Evolutionary conservation across 1,139 yeast genomes (phyloP).

Genomic region (Suhomyces yuchorum): DNA sequence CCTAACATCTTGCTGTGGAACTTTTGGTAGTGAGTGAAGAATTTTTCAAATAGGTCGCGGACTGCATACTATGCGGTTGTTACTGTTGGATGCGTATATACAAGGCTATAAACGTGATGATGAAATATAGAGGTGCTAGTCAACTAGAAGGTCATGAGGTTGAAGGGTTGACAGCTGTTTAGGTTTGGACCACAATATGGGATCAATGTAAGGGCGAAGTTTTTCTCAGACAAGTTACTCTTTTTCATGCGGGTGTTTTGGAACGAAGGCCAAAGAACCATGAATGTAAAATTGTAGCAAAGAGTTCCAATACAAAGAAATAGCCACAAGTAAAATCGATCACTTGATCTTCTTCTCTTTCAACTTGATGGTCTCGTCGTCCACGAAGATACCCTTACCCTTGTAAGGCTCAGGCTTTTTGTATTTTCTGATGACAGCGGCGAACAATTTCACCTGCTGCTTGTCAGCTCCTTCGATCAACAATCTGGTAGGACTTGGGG

Average conservation of each 20-base stretch:
- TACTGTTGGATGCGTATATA: constrained; percentile 8
- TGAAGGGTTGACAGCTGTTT: neutral
- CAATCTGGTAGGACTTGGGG: constrained; percentile 88
- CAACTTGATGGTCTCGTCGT: constrained; percentile 85
- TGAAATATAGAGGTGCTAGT: neutral
- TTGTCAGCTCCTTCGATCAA: constrained; percentile 85
- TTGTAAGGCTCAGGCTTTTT: constrained; percentile 98
- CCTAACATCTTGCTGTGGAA: constrained; percentile 4
- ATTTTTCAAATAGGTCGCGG: constrained; percentile 2
- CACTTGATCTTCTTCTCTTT: constrained; percentile 93
- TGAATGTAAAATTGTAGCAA: no score
- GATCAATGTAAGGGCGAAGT: no score
- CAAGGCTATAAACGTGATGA: constrained; percentile 3
- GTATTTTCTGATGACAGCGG: constrained; percentile 81
- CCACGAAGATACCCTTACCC: constrained; percentile 95
- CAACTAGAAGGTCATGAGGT: no score
- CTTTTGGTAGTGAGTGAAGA: neutral
- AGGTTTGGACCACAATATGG: no score
- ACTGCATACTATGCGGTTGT: constrained; percentile 1
- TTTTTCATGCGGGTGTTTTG: no score
- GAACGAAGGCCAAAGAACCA: no score
- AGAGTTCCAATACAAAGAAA: no score
- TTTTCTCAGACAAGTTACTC: no score
- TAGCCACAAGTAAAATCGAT: no score
- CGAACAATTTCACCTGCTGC: constrained; percentile 85